Evolutionary conservation across 345 rosid genomes (phyloP).

Genomic region (Rhizophora mangle): DNA sequence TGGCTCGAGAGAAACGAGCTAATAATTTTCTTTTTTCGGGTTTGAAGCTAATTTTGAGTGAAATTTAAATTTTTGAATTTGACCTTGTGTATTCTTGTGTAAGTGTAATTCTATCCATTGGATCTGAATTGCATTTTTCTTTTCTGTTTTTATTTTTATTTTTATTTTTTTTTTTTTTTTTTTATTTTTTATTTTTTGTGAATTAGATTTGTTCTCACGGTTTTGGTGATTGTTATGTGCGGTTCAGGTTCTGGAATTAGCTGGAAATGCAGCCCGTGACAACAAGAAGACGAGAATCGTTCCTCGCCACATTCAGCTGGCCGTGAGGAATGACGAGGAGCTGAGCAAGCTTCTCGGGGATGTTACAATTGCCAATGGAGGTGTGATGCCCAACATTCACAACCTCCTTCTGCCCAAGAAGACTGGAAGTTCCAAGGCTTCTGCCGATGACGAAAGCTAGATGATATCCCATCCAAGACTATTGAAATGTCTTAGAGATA

Average conservation of each 20-base stretch:
- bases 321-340: constrained; percentile 89
- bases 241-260: constrained; percentile 73
- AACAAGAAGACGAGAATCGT: constrained; percentile 90
- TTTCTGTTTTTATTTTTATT: background rate
- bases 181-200: background rate
- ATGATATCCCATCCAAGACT: background rate
- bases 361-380: constrained; percentile 91
- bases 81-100: too few relatives aligned
- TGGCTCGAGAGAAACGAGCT: too few relatives aligned
- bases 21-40: too few relatives aligned
- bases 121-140: too few relatives aligned
- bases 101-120: too few relatives aligned
- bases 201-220: background rate
- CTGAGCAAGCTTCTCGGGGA: constrained; percentile 96
- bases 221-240: background rate
- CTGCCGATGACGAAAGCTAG: constrained; percentile 62
- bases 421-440: constrained; percentile 58
- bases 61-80: too few relatives aligned
- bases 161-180: background rate
- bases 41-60: too few relatives aligned
- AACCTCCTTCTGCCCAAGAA: constrained; percentile 90
- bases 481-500: background rate
- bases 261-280: constrained; percentile 88
- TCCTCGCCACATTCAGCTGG: constrained; percentile 88
- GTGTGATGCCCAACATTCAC: constrained; percentile 97